Conservation (phyloP, 148 eudicot genomes). For the Rhododendron williamsianum region DNA sequence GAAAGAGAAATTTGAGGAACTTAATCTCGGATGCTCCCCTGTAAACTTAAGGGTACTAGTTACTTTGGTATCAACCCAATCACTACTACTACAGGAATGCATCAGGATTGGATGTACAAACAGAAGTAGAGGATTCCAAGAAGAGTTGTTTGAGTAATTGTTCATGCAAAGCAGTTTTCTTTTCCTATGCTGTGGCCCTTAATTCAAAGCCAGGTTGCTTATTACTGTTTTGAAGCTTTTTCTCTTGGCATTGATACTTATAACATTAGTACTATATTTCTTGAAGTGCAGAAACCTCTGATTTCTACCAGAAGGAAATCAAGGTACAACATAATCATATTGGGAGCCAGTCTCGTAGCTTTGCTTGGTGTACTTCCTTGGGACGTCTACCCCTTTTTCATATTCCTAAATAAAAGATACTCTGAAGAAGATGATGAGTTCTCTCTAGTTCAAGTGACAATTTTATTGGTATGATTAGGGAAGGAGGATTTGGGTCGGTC, state of each 20-base stretch:
- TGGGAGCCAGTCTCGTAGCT: constrained; percentile 5
- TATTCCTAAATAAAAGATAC: not conserved
- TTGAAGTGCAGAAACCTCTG: constrained; percentile 6
- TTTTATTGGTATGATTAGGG: not conserved
- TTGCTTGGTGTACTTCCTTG: not conserved
- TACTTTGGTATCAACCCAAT: not conserved
- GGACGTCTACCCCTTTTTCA: not conserved
- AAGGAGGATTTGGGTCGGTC: constrained; percentile 10
- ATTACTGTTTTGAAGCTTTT: constrained; percentile 15
- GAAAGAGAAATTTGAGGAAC: constrained; percentile 5
- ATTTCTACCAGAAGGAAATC: not conserved
- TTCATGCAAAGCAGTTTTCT: constrained; percentile 25
- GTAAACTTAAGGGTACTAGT: constrained; percentile 7
- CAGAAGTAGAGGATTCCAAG: constrained; percentile 18
- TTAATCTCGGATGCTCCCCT: constrained; percentile 26
- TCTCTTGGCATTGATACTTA: not conserved
- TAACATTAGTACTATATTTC: not conserved
- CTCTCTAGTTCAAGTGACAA: not conserved
- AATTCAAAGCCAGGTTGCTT: constrained; percentile 12
- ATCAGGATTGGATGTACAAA: not conserved
- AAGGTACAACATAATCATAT: not conserved
- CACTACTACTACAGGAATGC: not conserved
- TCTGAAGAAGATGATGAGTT: not conserved
- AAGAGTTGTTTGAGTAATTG: constrained; percentile 21
- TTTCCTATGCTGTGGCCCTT: not conserved